phyloP scores from a whole-genome alignment of 1,284 basidiomycete species.

The Tilletia walkeri region DNA sequence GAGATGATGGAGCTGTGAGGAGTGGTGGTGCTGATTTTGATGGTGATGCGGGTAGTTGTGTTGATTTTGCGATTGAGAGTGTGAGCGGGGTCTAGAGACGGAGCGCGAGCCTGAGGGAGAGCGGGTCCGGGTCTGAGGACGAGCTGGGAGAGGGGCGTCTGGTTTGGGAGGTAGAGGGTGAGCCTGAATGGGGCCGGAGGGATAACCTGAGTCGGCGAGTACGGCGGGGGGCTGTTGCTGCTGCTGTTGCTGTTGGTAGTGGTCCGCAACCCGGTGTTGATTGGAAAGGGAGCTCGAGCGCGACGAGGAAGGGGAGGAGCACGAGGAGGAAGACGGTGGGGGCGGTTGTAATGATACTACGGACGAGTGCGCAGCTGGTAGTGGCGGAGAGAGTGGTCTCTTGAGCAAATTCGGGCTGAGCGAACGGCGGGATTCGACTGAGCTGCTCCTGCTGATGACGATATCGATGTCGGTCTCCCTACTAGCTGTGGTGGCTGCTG shows the following conservation, averaged over 20 bases:
- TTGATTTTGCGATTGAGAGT: background rate
- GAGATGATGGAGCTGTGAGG: background rate
- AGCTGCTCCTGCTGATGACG: too few species aligned
- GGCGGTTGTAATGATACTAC: background rate
- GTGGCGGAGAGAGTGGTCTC: conserved; percentile 4
- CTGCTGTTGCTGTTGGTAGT: background rate
- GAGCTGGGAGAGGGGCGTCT: background rate
- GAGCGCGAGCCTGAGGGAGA: background rate
- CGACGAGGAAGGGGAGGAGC: background rate
- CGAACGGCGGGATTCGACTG: background rate
- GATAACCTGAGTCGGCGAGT: background rate
- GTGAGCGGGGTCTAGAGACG: background rate
- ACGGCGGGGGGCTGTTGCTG: background rate
- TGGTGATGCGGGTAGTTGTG: background rate
- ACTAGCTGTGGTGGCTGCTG: background rate
- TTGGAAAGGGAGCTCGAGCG: background rate
- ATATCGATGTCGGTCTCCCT: background rate
- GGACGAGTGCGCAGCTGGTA: background rate
- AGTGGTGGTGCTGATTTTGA: background rate
- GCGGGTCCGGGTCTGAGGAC: background rate
- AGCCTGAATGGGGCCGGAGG: background rate
- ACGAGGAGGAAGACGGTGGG: background rate
- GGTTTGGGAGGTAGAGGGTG: background rate
- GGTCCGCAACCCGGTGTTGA: background rate
- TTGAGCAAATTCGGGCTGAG: conserved; percentile 1